These are phyloP conservation scores for Narthecium ossifragum DNA, from an alignment of 106 monocot genomes.

Conservation along the genomic window DNA sequence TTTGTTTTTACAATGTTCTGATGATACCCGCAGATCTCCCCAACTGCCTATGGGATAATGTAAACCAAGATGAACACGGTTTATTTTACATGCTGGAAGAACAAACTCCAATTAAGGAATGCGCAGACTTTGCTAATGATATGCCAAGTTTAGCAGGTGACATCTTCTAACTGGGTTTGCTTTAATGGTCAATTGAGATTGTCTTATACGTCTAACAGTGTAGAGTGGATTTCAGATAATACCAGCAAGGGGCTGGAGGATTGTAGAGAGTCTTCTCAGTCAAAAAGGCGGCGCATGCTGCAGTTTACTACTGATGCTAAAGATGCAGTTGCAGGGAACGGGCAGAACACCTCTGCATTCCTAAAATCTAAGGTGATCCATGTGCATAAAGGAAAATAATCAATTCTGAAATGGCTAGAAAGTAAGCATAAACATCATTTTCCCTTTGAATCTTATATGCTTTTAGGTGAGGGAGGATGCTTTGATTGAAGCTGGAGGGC, in stretches of 20 bases:
- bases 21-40: conserved; percentile 30
- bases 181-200: background rate
- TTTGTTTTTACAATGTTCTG: background rate
- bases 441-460: background rate
- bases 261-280: conserved; percentile 39
- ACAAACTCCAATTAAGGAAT: conserved; percentile 87
- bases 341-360: conserved; percentile 25
- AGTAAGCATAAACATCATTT: background rate
- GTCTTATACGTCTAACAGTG: conserved; percentile 7
- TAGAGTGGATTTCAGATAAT: conserved; percentile 32
- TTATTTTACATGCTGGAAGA: conserved; percentile 62
- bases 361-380: conserved; percentile 36
- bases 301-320: conserved; percentile 49
- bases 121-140: conserved; percentile 36
- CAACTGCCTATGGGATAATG: conserved; percentile 51
- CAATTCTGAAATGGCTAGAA: background rate
- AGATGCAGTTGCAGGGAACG: conserved; percentile 20
- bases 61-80: conserved; percentile 40
- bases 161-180: background rate
- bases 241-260: conserved; percentile 35
- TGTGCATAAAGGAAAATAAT: background rate
- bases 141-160: conserved; percentile 33
- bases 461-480: conserved; percentile 34
- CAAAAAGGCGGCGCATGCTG: conserved; percentile 83
- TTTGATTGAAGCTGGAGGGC: conserved; percentile 26